Conservation (phyloP, 495 filamentous ascomycete genomes). For the Tuber brumale region DNA sequence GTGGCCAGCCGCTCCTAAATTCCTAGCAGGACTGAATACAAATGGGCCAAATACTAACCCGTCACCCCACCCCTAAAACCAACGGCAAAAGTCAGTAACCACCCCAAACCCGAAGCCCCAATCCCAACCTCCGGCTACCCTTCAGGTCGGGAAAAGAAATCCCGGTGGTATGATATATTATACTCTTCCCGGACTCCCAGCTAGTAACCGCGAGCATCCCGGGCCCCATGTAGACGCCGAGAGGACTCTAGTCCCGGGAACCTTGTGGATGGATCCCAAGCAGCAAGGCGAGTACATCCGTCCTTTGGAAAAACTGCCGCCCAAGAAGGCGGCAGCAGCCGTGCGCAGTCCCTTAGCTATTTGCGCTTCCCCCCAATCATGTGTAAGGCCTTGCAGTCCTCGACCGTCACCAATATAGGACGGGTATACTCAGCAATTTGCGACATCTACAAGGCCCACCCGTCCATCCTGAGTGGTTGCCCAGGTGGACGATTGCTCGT, state of each 20-base stretch:
- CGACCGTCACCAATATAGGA: not conserved
- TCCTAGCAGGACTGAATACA: not conserved
- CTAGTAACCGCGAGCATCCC: not conserved
- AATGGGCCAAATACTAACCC: not conserved
- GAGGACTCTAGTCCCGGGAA: not conserved
- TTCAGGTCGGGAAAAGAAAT: not conserved
- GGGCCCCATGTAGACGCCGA: not conserved
- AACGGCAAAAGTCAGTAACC: not conserved
- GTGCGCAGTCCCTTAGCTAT: not conserved
- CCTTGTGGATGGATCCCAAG: not conserved
- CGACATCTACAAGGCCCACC: not conserved
- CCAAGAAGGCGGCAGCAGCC: not conserved
- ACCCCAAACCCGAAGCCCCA: not conserved
- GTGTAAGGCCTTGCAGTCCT: not conserved
- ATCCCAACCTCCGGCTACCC: not conserved
- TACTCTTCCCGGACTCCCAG: not conserved
- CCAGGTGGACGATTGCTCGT: not conserved
- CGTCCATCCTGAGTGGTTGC: not conserved
- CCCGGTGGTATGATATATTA: no score
- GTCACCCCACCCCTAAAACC: not conserved
- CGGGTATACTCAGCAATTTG: not conserved
- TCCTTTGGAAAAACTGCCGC: not conserved
- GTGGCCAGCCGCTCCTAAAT: not conserved
- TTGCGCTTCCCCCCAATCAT: not conserved
- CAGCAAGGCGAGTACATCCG: not conserved